A percentile compares a stretch with the other conserved stretches of the same genome.
These are phyloP conservation scores for Bipolaris bicolor DNA, from an alignment of 2,329 filamentous ascomycete species.

Conservation along the genomic window DNA sequence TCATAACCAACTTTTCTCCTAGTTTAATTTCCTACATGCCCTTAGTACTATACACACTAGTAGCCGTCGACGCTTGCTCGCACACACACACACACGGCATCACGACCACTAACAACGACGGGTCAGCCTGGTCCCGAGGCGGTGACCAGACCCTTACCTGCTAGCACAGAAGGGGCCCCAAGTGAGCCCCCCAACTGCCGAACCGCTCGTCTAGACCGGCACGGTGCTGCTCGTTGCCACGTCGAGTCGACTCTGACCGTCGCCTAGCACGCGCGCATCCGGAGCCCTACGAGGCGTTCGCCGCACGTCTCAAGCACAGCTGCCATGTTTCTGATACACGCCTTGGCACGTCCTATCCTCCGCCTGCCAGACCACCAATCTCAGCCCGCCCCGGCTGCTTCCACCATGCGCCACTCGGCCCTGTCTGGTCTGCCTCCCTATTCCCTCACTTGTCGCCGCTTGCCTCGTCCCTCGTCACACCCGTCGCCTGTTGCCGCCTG, in stretches of 20 bases:
- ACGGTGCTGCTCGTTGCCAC: conserved; percentile 12
- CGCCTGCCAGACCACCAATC: conserved; percentile 24
- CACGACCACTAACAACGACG: neutral
- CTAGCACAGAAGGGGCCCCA: conserved; percentile 10
- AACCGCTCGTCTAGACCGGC: conserved; percentile 29
- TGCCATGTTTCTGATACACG: conserved; percentile 20
- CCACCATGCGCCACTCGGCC: neutral
- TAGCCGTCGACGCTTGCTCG: conserved; percentile 13
- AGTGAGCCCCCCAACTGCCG: conserved; percentile 29
- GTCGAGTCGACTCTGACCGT: conserved; percentile 22
- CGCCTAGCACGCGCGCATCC: conserved; percentile 22
- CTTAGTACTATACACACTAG: too few species aligned
- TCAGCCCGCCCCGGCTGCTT: conserved; percentile 20
- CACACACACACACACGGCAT: conserved; percentile 1
- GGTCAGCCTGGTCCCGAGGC: conserved; percentile 18
- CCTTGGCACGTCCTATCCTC: conserved; percentile 16
- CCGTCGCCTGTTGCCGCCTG: conserved; percentile 21
- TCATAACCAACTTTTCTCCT: neutral
- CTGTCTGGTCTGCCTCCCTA: neutral
- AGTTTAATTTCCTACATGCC: too few species aligned
- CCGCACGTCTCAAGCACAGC: conserved; percentile 22
- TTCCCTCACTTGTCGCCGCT: neutral
- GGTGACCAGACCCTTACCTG: conserved; percentile 21
- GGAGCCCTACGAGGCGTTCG: conserved; percentile 24
- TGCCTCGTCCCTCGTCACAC: conserved; percentile 24